Conservation (phyloP, 2,329 filamentous ascomycete genomes). For the Microsporum canis region DNA sequence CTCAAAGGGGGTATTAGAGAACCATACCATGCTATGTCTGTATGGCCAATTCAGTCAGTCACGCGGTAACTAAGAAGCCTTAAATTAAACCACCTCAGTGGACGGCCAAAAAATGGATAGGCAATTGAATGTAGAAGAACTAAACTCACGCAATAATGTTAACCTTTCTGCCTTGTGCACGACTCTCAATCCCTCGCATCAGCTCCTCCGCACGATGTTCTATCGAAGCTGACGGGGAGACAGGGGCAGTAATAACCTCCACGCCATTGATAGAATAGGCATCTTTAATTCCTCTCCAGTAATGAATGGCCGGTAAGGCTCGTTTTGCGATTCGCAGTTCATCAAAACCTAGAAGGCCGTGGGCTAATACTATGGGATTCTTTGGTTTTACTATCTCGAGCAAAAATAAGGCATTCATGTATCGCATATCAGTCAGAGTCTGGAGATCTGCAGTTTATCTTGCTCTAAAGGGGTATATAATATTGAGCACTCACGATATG, state of each 20-base stretch:
- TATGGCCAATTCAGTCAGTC: not conserved
- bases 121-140: not conserved
- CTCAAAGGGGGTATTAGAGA: not conserved
- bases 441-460: not conserved
- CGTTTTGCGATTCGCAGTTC: constrained; percentile 46
- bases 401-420: not conserved
- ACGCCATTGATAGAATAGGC: constrained; percentile 45
- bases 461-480: not conserved
- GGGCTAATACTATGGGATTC: constrained; percentile 51
- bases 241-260: constrained; percentile 50
- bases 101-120: not conserved
- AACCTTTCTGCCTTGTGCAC: constrained; percentile 46
- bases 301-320: constrained; percentile 45
- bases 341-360: constrained; percentile 56
- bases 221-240: constrained; percentile 49
- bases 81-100: not conserved
- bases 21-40: constrained; percentile 40
- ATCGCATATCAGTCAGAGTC: constrained; percentile 33
- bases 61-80: not conserved
- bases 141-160: constrained; percentile 53
- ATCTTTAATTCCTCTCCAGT: constrained; percentile 54
- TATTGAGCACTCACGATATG: constrained; percentile 39
- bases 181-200: constrained; percentile 41
- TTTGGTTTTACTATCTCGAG: constrained; percentile 33
- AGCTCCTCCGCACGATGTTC: constrained; percentile 46